A percentile compares a stretch with the other conserved stretches of the same genome.
phyloP scores from a whole-genome alignment of 345 rosid genomes.

The Tarenaya hassleriana region DNA sequence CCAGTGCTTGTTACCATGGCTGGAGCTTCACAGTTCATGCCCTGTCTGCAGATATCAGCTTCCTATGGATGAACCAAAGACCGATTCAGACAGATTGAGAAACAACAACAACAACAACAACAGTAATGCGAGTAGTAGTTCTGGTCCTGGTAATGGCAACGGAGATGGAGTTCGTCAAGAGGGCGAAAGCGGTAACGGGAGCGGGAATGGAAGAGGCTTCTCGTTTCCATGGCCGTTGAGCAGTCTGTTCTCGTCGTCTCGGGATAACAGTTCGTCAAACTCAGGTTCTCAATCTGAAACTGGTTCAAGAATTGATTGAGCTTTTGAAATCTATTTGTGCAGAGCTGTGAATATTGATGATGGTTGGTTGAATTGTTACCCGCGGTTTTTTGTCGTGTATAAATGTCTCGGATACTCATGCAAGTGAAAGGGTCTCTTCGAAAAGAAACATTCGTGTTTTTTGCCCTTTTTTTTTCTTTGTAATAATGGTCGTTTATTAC shows the following conservation, averaged over 20 bases:
- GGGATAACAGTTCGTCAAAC: slow-evolving; percentile 5
- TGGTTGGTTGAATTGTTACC: no score
- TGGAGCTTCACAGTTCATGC: slow-evolving; percentile 89
- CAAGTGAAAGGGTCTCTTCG: no score
- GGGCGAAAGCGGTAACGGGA: slow-evolving; percentile 40
- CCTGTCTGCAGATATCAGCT: slow-evolving; percentile 80
- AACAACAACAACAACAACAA: slow-evolving; percentile 26
- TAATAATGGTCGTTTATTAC: no score
- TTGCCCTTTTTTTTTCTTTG: no score
- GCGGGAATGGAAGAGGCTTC: slow-evolving; percentile 46
- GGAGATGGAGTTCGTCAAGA: slow-evolving; percentile 20
- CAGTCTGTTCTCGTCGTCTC: slow-evolving; percentile 45
- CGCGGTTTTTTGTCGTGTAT: no score
- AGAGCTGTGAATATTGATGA: neutral
- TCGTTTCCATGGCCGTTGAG: slow-evolving; percentile 55
- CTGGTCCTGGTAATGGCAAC: slow-evolving; percentile 13
- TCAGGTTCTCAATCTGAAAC: slow-evolving; percentile 30
- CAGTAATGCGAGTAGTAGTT: slow-evolving; percentile 20
- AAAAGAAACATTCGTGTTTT: no score
- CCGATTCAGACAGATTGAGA: slow-evolving; percentile 35
- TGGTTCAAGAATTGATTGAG: neutral
- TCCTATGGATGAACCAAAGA: slow-evolving; percentile 50
- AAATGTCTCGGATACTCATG: no score
- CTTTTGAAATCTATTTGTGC: slow-evolving; percentile 10
- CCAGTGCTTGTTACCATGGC: slow-evolving; percentile 75